phyloP scores from a whole-genome alignment of 257 asterid species.

The Solanum gandarillasii region DNA sequence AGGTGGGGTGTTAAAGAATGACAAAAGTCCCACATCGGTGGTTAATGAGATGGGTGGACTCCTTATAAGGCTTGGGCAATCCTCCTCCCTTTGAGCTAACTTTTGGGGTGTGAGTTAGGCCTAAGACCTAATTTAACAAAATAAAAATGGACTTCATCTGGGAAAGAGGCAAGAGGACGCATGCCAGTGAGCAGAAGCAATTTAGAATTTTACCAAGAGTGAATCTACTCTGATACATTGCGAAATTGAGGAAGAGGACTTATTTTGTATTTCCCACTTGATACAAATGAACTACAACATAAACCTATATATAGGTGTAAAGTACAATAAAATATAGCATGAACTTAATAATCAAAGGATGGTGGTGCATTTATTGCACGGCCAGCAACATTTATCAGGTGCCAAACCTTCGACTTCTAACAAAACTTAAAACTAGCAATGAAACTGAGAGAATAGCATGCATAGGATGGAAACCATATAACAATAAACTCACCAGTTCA shows the following conservation, averaged over 20 bases:
- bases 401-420: neutral
- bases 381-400: neutral
- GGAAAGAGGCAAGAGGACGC: neutral
- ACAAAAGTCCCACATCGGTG: too few species aligned
- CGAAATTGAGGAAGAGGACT: neutral
- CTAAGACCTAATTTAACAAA: too few species aligned
- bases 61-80: too few species aligned
- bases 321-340: neutral
- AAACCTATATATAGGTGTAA: neutral
- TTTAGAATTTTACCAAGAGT: neutral
- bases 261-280: neutral
- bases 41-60: too few species aligned
- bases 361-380: neutral
- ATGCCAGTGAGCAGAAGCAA: neutral
- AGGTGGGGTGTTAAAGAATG: too few species aligned
- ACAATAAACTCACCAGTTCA: slow-evolving; percentile 58
- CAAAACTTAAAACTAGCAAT: neutral
- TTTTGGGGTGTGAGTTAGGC: too few species aligned
- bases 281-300: neutral
- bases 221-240: neutral
- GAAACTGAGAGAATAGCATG: slow-evolving; percentile 1
- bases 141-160: neutral
- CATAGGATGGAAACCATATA: neutral
- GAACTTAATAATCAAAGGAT: neutral
- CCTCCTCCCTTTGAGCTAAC: too few species aligned